Evolutionary conservation across 768 basidiomycete species (phyloP).

Genomic region (Termitomyces sp.): DNA sequence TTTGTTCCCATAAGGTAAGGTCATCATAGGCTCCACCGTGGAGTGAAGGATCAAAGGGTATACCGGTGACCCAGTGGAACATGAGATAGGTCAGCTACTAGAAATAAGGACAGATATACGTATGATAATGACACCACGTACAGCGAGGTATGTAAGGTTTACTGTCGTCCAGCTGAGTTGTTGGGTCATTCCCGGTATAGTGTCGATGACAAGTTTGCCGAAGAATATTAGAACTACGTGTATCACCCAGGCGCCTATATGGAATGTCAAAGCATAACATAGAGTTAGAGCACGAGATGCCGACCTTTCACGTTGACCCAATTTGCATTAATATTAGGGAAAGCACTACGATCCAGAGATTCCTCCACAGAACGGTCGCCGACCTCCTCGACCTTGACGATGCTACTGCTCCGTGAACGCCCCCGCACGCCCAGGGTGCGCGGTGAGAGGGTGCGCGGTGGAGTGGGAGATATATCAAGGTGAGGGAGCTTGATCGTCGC

Average conservation of each 20-base stretch:
- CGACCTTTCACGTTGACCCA: conserved; percentile 93
- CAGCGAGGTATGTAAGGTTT: conserved; percentile 85
- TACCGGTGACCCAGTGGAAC: conserved; percentile 98
- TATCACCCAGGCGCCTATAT: conserved; percentile 94
- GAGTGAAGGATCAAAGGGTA: conserved; percentile 85
- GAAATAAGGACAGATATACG: not conserved
- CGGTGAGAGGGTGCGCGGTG: conserved; percentile 23
- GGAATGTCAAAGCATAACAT: not conserved
- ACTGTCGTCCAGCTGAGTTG: conserved; percentile 94
- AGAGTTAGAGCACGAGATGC: conserved; percentile 8
- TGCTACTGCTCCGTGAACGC: conserved; percentile 60
- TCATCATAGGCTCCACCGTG: conserved; percentile 96
- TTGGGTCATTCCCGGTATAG: conserved; percentile 89
- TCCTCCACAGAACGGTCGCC: conserved; percentile 69
- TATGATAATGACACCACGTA: conserved; percentile 32
- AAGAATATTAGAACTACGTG: conserved; percentile 88
- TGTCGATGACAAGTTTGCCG: conserved; percentile 91
- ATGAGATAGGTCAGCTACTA: conserved; percentile 88
- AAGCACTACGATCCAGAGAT: conserved; percentile 71
- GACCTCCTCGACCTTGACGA: conserved; percentile 84
- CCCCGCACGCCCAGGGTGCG: conserved; percentile 20
- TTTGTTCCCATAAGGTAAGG: conserved; percentile 98
- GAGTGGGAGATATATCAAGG: conserved; percentile 29
- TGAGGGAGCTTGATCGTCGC: conserved; percentile 52
- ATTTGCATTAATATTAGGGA: conserved; percentile 81